Evolutionary conservation across 805 yeast genomes (phyloP).

Genomic region (Ogataea paradorogensis): DNA sequence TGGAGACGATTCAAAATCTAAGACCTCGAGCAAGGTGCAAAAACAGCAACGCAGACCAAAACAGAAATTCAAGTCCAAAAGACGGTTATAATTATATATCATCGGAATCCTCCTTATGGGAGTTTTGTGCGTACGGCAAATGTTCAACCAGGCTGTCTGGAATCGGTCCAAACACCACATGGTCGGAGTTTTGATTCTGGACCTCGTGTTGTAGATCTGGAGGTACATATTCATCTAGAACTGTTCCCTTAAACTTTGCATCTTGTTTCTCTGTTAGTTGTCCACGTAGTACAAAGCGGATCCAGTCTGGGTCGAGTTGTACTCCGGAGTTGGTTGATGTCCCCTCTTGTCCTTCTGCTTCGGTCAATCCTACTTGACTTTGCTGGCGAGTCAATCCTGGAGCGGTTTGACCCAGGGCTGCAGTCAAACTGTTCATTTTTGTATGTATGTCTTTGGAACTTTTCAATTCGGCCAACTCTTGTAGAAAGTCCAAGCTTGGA

Average conservation of each 20-base stretch:
- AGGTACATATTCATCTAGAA: conserved; percentile 27
- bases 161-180: conserved; percentile 34
- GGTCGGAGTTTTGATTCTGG: conserved; percentile 27
- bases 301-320: conserved; percentile 34
- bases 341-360: not conserved
- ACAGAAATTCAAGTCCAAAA: conserved; percentile 55
- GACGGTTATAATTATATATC: conserved; percentile 43
- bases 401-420: conserved; percentile 31
- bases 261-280: conserved; percentile 26
- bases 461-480: conserved; percentile 22
- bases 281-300: conserved; percentile 30
- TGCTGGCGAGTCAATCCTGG: conserved; percentile 17
- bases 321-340: conserved; percentile 4
- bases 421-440: conserved; percentile 33
- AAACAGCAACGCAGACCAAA: conserved; percentile 34
- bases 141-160: conserved; percentile 32
- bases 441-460: conserved; percentile 24
- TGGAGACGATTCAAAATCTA: conserved; percentile 19
- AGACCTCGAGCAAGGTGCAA: conserved; percentile 16
- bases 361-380: conserved; percentile 11
- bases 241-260: conserved; percentile 28
- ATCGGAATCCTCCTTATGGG: not conserved
- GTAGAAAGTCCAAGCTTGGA: conserved; percentile 29
- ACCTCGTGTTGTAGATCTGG: conserved; percentile 23
- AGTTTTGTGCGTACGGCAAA: conserved; percentile 33